These are phyloP conservation scores for Suillus spraguei DNA, from an alignment of 768 basidiomycete genomes.

Conservation along the genomic window DNA sequence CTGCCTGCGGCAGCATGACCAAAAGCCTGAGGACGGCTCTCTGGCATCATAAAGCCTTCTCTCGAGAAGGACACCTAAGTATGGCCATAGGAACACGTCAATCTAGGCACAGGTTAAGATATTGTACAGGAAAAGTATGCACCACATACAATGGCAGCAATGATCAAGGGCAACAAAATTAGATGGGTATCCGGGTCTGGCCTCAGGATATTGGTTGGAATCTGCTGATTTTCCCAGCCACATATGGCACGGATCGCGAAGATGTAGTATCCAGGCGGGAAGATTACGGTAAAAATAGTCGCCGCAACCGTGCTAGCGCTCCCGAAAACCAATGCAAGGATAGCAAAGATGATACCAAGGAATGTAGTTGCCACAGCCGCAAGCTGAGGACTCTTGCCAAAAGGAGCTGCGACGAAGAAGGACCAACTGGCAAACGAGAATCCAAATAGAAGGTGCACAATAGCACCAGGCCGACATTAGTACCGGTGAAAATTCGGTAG, in stretches of 20 bases:
- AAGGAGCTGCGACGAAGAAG: constrained; percentile 68
- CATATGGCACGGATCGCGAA: constrained; percentile 69
- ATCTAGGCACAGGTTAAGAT: constrained; percentile 43
- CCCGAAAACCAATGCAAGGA: constrained; percentile 60
- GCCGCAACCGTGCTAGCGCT: constrained; percentile 45
- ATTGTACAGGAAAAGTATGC: background rate
- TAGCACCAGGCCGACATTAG: constrained; percentile 57
- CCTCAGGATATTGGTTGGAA: constrained; percentile 54
- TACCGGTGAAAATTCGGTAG: constrained; percentile 62
- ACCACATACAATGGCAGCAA: constrained; percentile 61
- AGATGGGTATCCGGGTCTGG: constrained; percentile 64
- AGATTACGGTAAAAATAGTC: constrained; percentile 67
- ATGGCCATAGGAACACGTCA: constrained; percentile 75
- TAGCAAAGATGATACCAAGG: constrained; percentile 64
- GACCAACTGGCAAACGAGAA: constrained; percentile 71
- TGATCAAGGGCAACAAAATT: constrained; percentile 56
- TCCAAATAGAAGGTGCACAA: constrained; percentile 68
- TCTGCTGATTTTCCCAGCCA: constrained; percentile 64
- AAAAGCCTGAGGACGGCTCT: constrained; percentile 34
- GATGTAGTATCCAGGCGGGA: constrained; percentile 77
- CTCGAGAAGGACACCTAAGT: constrained; percentile 61
- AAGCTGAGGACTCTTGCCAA: constrained; percentile 72
- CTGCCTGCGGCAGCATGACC: constrained; percentile 23
- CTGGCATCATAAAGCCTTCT: constrained; percentile 61
- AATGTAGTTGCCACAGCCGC: constrained; percentile 71